Base-by-base conservation (phyloP, 23 red algal genomes). In the Gracilaria vermiculophylla region DNA sequence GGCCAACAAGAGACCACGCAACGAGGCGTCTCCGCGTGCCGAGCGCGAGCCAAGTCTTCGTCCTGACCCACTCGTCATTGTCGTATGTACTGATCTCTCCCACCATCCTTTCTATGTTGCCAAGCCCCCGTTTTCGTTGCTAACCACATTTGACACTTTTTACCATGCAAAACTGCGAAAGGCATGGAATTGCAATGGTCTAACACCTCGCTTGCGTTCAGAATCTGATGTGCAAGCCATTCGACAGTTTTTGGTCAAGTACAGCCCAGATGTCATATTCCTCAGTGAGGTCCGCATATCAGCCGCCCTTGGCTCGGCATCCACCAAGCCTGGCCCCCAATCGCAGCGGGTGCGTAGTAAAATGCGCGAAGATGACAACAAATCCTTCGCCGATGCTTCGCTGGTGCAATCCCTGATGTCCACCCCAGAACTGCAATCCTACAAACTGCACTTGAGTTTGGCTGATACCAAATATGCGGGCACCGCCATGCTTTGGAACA, bases 131-230 rank as follows among this genome's bases (percentile, higher is more conserved):
- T 64, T 13, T 64, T 34, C 1, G 16, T 16, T 35, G 14, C 29
- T 6, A 64, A 25, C 28, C 35, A 31, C 7, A 11, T 64, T 34
- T 34, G 32, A 31, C 29, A 31, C 29, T 64, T 64, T 60, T 2
- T 12, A 17, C 17, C 2, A 17, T 60, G 32, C 9, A 17, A 64
- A 35, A 28, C 25, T 64, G 32, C 21, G 3, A 8, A 39, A 73
- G 67, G 67, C 37, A 47, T 88, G 84, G 84, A 88, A 88, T 55
- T 88, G 84, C 70, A 88, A 88, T 47, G 84, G 84, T 12, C 72
- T 88, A 14, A 77, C 84, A 8, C 53, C 50, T 39, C 42, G 84
- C 21, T 42, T 88, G 44, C 84, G 84, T 64, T 56, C 50, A 48
- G 76, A 79, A 31, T 33, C 60, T 15, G 70, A 88, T n/a, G 42